Conservation (phyloP, 2,329 filamentous ascomycete species). For the Clonostachys solani region DNA sequence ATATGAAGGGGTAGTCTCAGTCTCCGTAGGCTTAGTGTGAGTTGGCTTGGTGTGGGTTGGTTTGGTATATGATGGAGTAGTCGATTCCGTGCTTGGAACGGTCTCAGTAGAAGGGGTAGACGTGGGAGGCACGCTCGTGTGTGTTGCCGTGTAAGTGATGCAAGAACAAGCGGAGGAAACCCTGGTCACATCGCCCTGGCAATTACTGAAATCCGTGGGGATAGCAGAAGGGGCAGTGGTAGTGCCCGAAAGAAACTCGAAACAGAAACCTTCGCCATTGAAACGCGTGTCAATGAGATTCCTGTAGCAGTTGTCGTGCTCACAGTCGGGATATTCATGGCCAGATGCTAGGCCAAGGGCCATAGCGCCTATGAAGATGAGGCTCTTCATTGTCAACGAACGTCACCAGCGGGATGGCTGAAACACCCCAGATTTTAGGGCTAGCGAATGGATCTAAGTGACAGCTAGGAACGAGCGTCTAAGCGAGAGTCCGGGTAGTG, state of each 20-base stretch:
- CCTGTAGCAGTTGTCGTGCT: conserved; percentile 20
- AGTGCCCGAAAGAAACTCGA: conserved; percentile 19
- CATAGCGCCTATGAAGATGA: conserved; percentile 1
- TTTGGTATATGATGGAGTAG: background rate
- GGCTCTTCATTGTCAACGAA: conserved; percentile 4
- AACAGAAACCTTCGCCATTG: conserved; percentile 20
- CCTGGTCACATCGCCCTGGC: conserved; percentile 12
- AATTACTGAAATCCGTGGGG: conserved; percentile 23
- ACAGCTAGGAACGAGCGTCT: too few species aligned
- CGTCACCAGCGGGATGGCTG: too few species aligned
- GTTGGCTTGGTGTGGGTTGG: conserved; percentile 5
- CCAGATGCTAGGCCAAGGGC: conserved; percentile 4
- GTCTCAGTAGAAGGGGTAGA: background rate
- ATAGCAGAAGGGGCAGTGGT: conserved; percentile 17
- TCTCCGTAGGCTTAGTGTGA: background rate
- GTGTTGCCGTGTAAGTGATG: conserved; percentile 26
- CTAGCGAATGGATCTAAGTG: too few species aligned
- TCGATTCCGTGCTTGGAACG: conserved; percentile 1
- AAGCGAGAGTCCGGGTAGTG: too few species aligned
- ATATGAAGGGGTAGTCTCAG: conserved; percentile 3
- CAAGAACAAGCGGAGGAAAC: conserved; percentile 30
- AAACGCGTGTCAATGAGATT: conserved; percentile 25
- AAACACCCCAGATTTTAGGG: too few species aligned
- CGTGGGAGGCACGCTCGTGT: conserved; percentile 7
- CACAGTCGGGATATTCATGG: conserved; percentile 1